Evolutionary conservation across 345 rosid species (phyloP).

Genomic region (Arabidopsis thaliana): TAIR10.1 NC_003076.8:119501-120000

Average conservation of each 20-base stretch:
- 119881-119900: slow-evolving; percentile 89
- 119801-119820: not conserved
- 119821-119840: slow-evolving; percentile 3
- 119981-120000: slow-evolving; percentile 80
- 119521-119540: slow-evolving; percentile 2
- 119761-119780: slow-evolving; percentile 29
- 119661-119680: not conserved
- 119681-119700: slow-evolving; percentile 55
- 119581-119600: slow-evolving; percentile 2
- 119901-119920: slow-evolving; percentile 96
- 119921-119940: slow-evolving; percentile 99
- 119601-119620: slow-evolving; percentile 2
- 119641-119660: not conserved
- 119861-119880: slow-evolving; percentile 59
- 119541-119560: not conserved
- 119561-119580: not conserved
- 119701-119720: slow-evolving; percentile 69
- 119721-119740: slow-evolving; percentile 93
- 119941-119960: slow-evolving; percentile 92
- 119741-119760: slow-evolving; percentile 57
- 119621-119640: not conserved
- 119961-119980: slow-evolving; percentile 94
- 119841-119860: slow-evolving; percentile 16
- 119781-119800: slow-evolving; percentile 16
- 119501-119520: not conserved